Percentiles rank a stretch among this genome's conserved stretches.
Evolutionary conservation across 2,329 filamentous ascomycete species (phyloP).

Genomic region (Bipolaris victoriae): DNA sequence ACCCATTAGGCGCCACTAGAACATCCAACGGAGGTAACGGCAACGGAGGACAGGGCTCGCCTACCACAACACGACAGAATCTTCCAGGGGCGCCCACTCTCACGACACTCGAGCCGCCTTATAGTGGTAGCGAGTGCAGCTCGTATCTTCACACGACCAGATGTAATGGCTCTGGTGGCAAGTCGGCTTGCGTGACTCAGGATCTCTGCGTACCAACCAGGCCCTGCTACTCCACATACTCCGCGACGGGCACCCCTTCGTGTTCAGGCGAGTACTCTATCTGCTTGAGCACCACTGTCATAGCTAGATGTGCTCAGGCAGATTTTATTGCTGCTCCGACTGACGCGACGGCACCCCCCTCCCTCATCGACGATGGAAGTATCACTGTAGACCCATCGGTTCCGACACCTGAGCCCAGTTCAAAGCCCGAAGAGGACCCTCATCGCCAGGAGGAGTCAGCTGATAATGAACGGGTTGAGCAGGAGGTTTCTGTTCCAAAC

Average conservation of each 20-base stretch:
- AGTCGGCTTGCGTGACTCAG: slow-evolving; percentile 1
- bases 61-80: too few relatives aligned
- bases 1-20: too few relatives aligned
- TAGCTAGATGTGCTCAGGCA: neutral
- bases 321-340: neutral
- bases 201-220: slow-evolving; percentile 1
- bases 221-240: slow-evolving; percentile 1
- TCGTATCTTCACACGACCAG: neutral
- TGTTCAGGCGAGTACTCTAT: slow-evolving; percentile 6
- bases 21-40: too few relatives aligned
- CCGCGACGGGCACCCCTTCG: slow-evolving; percentile 1
- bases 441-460: neutral
- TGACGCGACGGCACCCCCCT: neutral
- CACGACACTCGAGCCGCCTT: too few relatives aligned
- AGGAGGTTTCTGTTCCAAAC: neutral
- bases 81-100: too few relatives aligned
- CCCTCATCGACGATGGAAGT: neutral
- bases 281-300: slow-evolving; percentile 2
- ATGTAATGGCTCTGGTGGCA: neutral
- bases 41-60: too few relatives aligned
- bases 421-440: too few relatives aligned
- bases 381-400: neutral
- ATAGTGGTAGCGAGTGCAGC: too few relatives aligned
- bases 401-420: neutral
- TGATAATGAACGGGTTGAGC: neutral